Evolutionary conservation across 1,284 basidiomycete species (phyloP).

Genomic region (Anthracocystis walkeri): DNA sequence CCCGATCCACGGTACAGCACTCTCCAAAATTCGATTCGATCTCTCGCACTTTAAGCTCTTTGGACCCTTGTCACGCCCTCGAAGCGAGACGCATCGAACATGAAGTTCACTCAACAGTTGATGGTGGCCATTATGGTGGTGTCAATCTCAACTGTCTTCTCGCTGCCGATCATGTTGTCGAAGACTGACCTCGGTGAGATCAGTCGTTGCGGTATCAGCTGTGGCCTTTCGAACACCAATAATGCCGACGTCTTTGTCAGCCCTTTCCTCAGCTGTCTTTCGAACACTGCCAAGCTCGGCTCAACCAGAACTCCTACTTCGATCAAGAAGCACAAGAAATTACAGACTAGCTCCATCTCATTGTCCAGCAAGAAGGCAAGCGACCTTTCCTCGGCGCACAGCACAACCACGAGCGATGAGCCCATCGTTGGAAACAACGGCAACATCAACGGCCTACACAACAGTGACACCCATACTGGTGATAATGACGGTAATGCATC

Average conservation of each 20-base stretch:
- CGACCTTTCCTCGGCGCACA: conserved; percentile 2
- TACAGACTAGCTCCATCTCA: not conserved
- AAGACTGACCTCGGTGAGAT: conserved; percentile 1
- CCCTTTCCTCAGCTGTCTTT: conserved; percentile 9
- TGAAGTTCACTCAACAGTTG: conserved; percentile 21
- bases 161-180: conserved; percentile 12
- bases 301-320: not conserved
- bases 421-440: conserved; percentile 2
- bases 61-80: not conserved
- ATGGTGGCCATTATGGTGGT: conserved; percentile 24
- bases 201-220: conserved; percentile 8
- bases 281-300: not conserved
- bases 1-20: no score
- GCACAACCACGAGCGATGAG: no score
- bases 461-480: conserved; percentile 2
- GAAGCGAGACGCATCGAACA: not conserved
- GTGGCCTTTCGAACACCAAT: conserved; percentile 3
- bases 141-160: conserved; percentile 4
- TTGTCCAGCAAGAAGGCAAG: not conserved
- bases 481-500: conserved; percentile 11
- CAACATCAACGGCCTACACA: conserved; percentile 6
- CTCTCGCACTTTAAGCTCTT: not conserved
- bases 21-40: not conserved
- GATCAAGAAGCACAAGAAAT: not conserved
- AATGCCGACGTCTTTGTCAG: conserved; percentile 6